Evolutionary conservation across 495 filamentous ascomycete genomes (phyloP).

Genomic region (Hypoxylon fragiforme): DNA sequence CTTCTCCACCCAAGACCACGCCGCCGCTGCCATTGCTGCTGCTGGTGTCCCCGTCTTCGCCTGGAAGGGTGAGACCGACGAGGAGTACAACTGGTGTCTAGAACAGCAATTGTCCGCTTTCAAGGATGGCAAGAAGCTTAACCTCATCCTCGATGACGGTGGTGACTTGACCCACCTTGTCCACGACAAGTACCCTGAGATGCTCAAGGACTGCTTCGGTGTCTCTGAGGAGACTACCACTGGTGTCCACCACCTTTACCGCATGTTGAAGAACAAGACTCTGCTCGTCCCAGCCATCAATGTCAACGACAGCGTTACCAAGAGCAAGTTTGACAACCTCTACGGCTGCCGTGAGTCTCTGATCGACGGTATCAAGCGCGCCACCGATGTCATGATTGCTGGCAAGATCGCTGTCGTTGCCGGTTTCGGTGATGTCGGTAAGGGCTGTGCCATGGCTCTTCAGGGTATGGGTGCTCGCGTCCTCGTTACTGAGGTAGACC

Average conservation of each 20-base stretch:
- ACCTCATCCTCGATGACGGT: conserved; percentile 98
- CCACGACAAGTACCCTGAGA: conserved; percentile 96
- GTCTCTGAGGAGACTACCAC: conserved; percentile 99
- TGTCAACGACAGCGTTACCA: conserved; percentile 98
- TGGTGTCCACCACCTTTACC: conserved; percentile 98
- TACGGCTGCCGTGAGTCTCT: conserved; percentile 99
- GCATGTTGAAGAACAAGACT: conserved; percentile 89
- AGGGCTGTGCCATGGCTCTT: conserved; percentile 95
- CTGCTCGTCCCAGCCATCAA: conserved; percentile 97
- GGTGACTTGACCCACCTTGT: conserved; percentile 96
- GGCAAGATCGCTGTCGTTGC: conserved; percentile 97
- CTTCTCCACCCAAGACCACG: conserved; percentile 98
- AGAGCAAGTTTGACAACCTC: conserved; percentile 99
- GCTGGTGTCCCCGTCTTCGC: conserved; percentile 94
- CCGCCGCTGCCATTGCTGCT: conserved; percentile 94
- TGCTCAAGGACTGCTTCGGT: conserved; percentile 96
- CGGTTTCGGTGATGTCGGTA: conserved; percentile 98
- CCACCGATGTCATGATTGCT: conserved; percentile 99
- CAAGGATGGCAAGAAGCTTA: conserved; percentile 94
- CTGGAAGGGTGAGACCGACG: conserved; percentile 99
- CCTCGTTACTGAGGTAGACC: conserved; percentile 95
- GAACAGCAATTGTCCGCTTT: conserved; percentile 97
- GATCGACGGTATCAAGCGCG: conserved; percentile 99
- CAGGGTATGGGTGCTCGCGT: conserved; percentile 97
- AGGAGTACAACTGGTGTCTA: conserved; percentile 99